Evolutionary conservation across 2,329 filamentous ascomycete genomes (phyloP).

Genomic region (Davidsoniella virescens): DNA sequence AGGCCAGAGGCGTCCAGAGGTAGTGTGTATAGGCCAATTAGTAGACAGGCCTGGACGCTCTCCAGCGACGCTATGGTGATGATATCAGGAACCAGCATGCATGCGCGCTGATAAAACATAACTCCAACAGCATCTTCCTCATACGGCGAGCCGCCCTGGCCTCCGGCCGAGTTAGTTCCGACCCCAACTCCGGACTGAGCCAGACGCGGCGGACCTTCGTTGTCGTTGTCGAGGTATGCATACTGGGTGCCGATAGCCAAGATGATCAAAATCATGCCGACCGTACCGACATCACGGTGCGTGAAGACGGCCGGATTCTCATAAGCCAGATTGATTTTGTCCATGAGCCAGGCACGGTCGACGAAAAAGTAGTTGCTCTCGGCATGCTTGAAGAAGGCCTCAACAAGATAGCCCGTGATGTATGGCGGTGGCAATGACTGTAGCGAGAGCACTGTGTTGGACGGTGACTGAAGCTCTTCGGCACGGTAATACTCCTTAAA

Average conservation of each 20-base stretch:
- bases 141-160: constrained; percentile 17
- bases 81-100: constrained; percentile 37
- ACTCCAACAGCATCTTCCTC: constrained; percentile 38
- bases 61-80: constrained; percentile 39
- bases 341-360: constrained; percentile 26
- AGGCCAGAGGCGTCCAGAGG: constrained; percentile 39
- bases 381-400: constrained; percentile 31
- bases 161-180: constrained; percentile 13
- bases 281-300: constrained; percentile 25
- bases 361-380: constrained; percentile 34
- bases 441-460: constrained; percentile 23
- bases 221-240: constrained; percentile 26
- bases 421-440: constrained; percentile 29
- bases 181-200: constrained; percentile 6
- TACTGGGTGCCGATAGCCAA: constrained; percentile 36
- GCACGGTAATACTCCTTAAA: constrained; percentile 29
- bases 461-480: constrained; percentile 27
- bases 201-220: constrained; percentile 13
- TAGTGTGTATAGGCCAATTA: constrained; percentile 38
- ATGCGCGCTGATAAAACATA: constrained; percentile 39
- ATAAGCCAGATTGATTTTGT: constrained; percentile 27
- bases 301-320: constrained; percentile 22
- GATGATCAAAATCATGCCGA: constrained; percentile 30
- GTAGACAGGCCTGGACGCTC: constrained; percentile 39
- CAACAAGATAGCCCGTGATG: constrained; percentile 29